These are phyloP conservation scores for Vigna unguiculata DNA, from an alignment of 306 rosid species.

Conservation along the genomic window DNA sequence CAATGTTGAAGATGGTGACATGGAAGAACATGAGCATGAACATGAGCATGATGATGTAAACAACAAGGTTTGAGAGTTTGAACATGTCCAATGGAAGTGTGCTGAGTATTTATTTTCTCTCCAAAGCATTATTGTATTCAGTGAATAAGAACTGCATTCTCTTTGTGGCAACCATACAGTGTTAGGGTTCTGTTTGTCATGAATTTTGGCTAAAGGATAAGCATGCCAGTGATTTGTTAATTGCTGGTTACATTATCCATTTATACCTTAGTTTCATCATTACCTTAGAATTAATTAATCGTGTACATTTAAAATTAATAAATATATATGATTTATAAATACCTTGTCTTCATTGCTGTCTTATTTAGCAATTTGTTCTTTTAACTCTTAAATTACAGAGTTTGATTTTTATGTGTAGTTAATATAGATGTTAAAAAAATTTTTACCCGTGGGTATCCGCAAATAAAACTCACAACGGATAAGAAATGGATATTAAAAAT, in stretches of 20 bases:
- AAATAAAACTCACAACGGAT: no score
- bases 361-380: no score
- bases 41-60: conserved; percentile 2
- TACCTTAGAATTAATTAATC: background rate
- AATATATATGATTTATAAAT: background rate
- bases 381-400: no score
- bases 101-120: background rate
- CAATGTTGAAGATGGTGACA: conserved; percentile 39
- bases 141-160: background rate
- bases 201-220: background rate
- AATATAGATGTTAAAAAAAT: no score
- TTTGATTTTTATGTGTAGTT: no score
- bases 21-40: conserved; percentile 20
- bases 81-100: conserved; percentile 1
- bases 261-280: conserved; percentile 16
- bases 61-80: conserved; percentile 23
- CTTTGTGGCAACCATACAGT: no score
- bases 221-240: background rate
- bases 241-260: background rate
- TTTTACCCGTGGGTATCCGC: no score
- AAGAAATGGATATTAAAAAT: no score
- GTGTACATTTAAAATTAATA: background rate
- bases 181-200: background rate
- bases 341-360: no score
- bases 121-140: background rate